Conservation (phyloP, 192 early-diverging fungal species). For the Coemansia sp. region DNA sequence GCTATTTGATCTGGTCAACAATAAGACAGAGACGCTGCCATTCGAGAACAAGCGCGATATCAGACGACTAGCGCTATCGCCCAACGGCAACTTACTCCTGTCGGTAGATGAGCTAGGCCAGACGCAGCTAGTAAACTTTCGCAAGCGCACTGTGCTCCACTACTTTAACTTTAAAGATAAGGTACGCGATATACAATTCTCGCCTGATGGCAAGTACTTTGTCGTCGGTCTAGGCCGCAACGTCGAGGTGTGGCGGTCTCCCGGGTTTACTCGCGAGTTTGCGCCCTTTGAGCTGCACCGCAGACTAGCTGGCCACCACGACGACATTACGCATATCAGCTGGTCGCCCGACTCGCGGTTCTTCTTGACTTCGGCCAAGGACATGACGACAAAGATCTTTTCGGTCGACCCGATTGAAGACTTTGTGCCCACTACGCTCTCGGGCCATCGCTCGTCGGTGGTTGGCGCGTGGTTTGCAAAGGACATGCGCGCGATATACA, state of each 20-base stretch:
- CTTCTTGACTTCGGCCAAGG: constrained; percentile 51
- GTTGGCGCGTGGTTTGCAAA: constrained; percentile 74
- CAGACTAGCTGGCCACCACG: constrained; percentile 77
- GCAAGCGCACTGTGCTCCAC: constrained; percentile 81
- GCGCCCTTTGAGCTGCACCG: constrained; percentile 87
- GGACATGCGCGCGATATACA: constrained; percentile 64
- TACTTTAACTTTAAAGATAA: constrained; percentile 84
- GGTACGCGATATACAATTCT: constrained; percentile 86
- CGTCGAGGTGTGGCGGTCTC: constrained; percentile 90
- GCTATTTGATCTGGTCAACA: constrained; percentile 94
- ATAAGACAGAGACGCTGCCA: constrained; percentile 88
- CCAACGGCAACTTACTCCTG: constrained; percentile 85
- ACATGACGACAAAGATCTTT: constrained; percentile 45
- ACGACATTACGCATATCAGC: constrained; percentile 78
- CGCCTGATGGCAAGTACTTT: constrained; percentile 86
- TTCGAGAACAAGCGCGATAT: constrained; percentile 96
- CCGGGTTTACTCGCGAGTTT: constrained; percentile 90
- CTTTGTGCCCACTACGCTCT: constrained; percentile 72
- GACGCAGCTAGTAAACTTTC: constrained; percentile 84
- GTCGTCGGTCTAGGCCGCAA: constrained; percentile 84
- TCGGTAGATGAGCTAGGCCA: constrained; percentile 93
- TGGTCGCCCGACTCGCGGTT: constrained; percentile 89
- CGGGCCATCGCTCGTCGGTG: constrained; percentile 84
- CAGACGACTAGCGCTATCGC: constrained; percentile 82
- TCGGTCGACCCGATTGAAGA: constrained; percentile 66